These are phyloP conservation scores for Caryopteris hybrid DNA, from an alignment of 305 asterid genomes.

Conservation along the genomic window DNA sequence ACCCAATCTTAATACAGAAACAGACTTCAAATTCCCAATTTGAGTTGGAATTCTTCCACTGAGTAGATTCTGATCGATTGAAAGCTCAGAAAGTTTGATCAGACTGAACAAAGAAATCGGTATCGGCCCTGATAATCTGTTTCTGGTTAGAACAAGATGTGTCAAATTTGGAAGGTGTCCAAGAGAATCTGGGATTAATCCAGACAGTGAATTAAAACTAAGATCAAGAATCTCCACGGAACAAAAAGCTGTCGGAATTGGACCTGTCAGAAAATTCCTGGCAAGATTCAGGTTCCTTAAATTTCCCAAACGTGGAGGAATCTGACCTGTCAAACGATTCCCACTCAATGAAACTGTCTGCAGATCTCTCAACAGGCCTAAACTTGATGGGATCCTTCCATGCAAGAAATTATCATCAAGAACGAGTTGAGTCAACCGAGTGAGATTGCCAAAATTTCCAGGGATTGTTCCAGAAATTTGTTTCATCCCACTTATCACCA, in stretches of 20 bases:
- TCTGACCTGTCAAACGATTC: slow-evolving; percentile 51
- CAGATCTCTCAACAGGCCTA: slow-evolving; percentile 41
- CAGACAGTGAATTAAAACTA: slow-evolving; percentile 53
- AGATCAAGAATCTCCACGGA: slow-evolving; percentile 59
- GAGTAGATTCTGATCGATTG: slow-evolving; percentile 62
- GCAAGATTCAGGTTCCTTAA: slow-evolving; percentile 48
- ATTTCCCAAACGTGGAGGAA: slow-evolving; percentile 53
- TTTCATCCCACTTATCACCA: slow-evolving; percentile 72
- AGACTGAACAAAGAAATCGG: slow-evolving; percentile 51
- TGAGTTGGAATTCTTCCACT: slow-evolving; percentile 56
- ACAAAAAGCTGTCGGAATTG: slow-evolving; percentile 40
- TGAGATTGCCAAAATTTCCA: slow-evolving; percentile 44
- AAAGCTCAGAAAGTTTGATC: slow-evolving; percentile 48
- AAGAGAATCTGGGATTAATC: slow-evolving; percentile 48
- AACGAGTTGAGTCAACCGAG: slow-evolving; percentile 47
- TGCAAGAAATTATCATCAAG: slow-evolving; percentile 62
- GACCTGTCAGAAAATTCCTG: slow-evolving; percentile 46
- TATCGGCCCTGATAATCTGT: slow-evolving; percentile 51
- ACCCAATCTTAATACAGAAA: slow-evolving; percentile 47
- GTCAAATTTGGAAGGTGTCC: slow-evolving; percentile 48
- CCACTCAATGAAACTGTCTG: slow-evolving; percentile 53
- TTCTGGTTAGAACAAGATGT: slow-evolving; percentile 56
- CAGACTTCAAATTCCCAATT: slow-evolving; percentile 56
- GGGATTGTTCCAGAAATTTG: slow-evolving; percentile 57
- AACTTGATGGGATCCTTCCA: slow-evolving; percentile 57